Percentiles rank a stretch among this genome's conserved stretches.
Conservation (phyloP, 352 stramenopile species). For the Phytophthora rubi region DNA sequence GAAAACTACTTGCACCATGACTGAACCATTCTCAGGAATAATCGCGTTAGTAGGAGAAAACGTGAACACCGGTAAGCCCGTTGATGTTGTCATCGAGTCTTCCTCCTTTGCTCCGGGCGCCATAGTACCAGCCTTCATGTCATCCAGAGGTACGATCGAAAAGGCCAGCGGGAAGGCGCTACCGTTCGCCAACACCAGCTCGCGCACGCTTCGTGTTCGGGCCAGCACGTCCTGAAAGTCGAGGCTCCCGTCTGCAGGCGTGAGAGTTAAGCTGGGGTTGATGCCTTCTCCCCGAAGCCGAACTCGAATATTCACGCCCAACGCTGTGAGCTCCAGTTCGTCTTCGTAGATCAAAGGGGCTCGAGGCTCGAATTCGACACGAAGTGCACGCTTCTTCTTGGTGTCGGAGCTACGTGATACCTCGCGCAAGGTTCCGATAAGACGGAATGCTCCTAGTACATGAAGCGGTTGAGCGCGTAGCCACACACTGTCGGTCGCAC, state of each 20-base stretch:
- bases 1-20: slow-evolving; percentile 73
- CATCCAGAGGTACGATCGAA: slow-evolving; percentile 38
- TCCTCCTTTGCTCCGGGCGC: not conserved
- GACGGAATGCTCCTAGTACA: slow-evolving; percentile 78
- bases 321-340: slow-evolving; percentile 60
- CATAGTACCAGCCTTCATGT: not conserved
- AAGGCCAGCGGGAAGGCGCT: slow-evolving; percentile 73
- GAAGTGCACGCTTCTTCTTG: slow-evolving; percentile 36
- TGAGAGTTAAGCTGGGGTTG: slow-evolving; percentile 74
- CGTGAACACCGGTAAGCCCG: slow-evolving; percentile 56
- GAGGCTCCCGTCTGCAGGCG: slow-evolving; percentile 60
- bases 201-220: slow-evolving; percentile 46
- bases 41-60: slow-evolving; percentile 65
- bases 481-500: slow-evolving; percentile 30
- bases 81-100: slow-evolving; percentile 16
- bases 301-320: slow-evolving; percentile 41
- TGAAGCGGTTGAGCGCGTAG: slow-evolving; percentile 74
- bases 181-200: slow-evolving; percentile 67
- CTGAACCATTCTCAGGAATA: slow-evolving; percentile 63
- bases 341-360: slow-evolving; percentile 71
- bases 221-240: slow-evolving; percentile 78
- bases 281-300: slow-evolving; percentile 73
- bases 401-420: slow-evolving; percentile 26
- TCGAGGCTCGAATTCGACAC: slow-evolving; percentile 75
- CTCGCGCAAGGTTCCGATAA: slow-evolving; percentile 72